Evolutionary conservation across 169 alveolate genomes (phyloP), one percentile per base, ranked within the genome.

Genomic region (Perkinsus chesapeaki): DNA sequence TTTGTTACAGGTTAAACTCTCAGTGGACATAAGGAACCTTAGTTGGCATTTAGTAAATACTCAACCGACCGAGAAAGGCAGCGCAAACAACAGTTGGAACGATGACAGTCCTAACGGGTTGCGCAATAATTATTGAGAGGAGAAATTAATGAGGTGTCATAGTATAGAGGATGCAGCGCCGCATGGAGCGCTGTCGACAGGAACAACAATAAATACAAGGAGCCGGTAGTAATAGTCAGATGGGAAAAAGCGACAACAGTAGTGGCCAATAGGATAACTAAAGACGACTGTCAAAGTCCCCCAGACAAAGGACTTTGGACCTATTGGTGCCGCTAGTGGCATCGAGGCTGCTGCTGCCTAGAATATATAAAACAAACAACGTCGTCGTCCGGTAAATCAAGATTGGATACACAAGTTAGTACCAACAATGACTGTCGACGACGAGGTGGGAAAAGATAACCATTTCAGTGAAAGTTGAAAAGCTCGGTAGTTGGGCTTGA

Each of bases 101-200:
- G 27, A 60, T 60, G 37, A 60, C 27, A 60, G 27, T 7, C 27
- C 31, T 34, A 60, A 27, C 23, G 82, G 27, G 82, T 20, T 60
- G 1, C 82, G 23, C 3, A 0, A 16, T 60, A 5, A 34, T 60
- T 1, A 60, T 60, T 27, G 82, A 60, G 82, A 20, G 82, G 27
- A 60, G 12, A 34, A 60, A 5, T 60, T 60, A 60, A 27, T 60
- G 12, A 60, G 23, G 12, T 9, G 27, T 34, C 82, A 60, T 60
- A 23, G 82, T 60, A 47, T 47, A 7, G 12, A 60, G 82, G 27
- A 60, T 27, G 31, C 7, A 60, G 82, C 3, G 82, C 12, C 82
- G 82, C 82, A 23, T 60, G 82, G 82, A 60, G 82, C 82, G 82
- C n/a, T n/a, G n/a, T 23, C 82, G 82, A 60, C 82, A 60, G 82